phyloP scores from a whole-genome alignment of 257 asterid species.

The Osmanthus fragrans region DNA sequence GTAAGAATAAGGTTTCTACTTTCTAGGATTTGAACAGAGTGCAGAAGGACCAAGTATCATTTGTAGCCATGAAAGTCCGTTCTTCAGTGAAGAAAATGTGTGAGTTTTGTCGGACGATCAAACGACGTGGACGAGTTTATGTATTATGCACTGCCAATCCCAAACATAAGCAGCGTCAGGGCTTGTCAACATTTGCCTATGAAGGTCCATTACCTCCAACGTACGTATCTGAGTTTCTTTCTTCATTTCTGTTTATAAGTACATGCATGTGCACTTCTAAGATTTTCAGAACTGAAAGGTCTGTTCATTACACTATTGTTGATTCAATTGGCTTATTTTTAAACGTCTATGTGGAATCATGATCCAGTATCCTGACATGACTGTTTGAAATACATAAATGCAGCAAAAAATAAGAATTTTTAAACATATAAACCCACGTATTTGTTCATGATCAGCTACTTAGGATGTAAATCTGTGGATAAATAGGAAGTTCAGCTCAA shows the following conservation, averaged over 20 bases:
- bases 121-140: constrained; percentile 89
- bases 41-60: constrained; percentile 1
- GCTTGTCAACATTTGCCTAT: constrained; percentile 73
- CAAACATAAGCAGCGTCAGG: constrained; percentile 96
- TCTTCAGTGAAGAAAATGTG: constrained; percentile 94
- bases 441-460: no score
- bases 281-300: neutral
- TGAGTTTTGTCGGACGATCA: constrained; percentile 81
- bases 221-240: constrained; percentile 41
- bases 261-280: neutral
- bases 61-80: constrained; percentile 85
- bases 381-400: neutral
- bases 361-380: neutral
- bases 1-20: neutral
- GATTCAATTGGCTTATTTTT: neutral
- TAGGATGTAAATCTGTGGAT: no score
- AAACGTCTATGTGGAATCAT: neutral
- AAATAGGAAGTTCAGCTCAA: neutral
- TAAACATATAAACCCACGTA: no score
- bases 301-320: neutral
- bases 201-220: constrained; percentile 53
- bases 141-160: constrained; percentile 85
- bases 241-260: constrained; percentile 2
- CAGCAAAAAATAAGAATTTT: neutral
- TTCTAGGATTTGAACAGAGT: neutral